Conservation (phyloP, 768 basidiomycete genomes). For the Trametes cubensis region DNA sequence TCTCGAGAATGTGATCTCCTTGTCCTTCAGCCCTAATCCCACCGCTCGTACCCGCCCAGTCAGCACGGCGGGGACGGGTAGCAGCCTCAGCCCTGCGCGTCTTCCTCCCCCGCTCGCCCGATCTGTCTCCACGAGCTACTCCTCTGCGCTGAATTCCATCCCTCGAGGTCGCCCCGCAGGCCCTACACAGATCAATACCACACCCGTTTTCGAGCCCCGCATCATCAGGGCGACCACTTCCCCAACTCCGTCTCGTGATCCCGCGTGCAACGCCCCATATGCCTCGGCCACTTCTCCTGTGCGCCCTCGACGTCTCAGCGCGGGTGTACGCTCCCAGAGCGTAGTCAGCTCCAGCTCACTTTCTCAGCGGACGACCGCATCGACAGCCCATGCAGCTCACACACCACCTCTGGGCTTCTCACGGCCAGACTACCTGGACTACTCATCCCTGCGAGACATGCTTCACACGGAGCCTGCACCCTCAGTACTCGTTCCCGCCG, state of each 20-base stretch:
- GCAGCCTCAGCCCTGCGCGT: constrained; percentile 8
- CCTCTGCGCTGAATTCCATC: constrained; percentile 18
- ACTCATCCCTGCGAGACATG: constrained; percentile 72
- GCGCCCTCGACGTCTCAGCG: constrained; percentile 51
- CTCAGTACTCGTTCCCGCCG: constrained; percentile 30
- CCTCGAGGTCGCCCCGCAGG: constrained; percentile 19
- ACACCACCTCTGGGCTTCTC: constrained; percentile 47
- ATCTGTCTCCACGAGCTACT: constrained; percentile 27
- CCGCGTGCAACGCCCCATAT: constrained; percentile 25
- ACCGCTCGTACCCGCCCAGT: constrained; percentile 10
- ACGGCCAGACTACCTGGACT: constrained; percentile 74
- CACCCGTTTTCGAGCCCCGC: constrained; percentile 48
- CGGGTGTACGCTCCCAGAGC: constrained; percentile 30
- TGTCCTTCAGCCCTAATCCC: constrained; percentile 45
- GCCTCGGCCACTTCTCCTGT: constrained; percentile 46
- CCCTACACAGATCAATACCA: constrained; percentile 7
- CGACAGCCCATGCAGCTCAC: constrained; percentile 12
- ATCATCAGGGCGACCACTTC: constrained; percentile 61
- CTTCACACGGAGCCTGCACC: constrained; percentile 59
- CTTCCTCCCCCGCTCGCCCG: constrained; percentile 7
- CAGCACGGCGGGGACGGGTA: constrained; percentile 14
- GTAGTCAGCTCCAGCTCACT: constrained; percentile 16
- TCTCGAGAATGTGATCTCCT: constrained; percentile 67
- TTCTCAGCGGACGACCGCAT: constrained; percentile 12
- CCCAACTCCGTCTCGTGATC: constrained; percentile 35